phyloP scores from a whole-genome alignment of 2,329 filamentous ascomycete species.

The Aspergillus latus region DNA sequence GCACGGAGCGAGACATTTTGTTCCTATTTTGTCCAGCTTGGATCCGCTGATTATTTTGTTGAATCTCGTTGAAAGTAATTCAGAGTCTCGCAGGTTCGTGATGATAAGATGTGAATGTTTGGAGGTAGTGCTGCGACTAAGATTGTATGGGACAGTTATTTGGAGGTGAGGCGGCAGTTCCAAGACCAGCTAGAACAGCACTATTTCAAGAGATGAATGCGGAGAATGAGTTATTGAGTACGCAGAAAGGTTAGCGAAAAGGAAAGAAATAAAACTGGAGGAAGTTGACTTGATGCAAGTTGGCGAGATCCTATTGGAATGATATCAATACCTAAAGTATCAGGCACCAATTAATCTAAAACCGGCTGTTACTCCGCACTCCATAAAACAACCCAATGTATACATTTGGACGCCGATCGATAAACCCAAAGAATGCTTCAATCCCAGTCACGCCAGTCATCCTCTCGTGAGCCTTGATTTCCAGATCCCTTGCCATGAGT shows the following conservation, averaged over 20 bases:
- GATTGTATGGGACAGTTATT: not conserved
- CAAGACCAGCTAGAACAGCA: constrained; percentile 6
- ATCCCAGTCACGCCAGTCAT: constrained; percentile 46
- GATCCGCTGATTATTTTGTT: not conserved
- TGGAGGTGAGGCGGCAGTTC: not conserved
- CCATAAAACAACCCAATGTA: not conserved
- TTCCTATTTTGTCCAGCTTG: not conserved
- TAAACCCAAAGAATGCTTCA: constrained; percentile 16
- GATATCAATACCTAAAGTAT: not conserved
- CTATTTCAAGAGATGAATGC: not conserved
- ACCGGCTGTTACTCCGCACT: not conserved
- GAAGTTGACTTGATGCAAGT: not conserved
- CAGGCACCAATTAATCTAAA: constrained; percentile 1
- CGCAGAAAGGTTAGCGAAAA: not conserved
- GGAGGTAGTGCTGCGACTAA: not conserved
- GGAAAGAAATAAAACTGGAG: not conserved
- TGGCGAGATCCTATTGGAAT: not conserved
- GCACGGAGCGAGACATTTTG: constrained; percentile 37
- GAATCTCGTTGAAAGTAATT: not conserved
- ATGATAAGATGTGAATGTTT: not conserved
- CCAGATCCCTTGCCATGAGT: constrained; percentile 1
- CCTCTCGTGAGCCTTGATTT: constrained; percentile 21
- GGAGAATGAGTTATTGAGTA: not conserved
- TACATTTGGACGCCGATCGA: not conserved
- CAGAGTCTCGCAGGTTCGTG: not conserved